A percentile compares a stretch with the other conserved stretches of the same genome.
Conservation (phyloP, 306 rosid genomes). For the Mimosa pudica region DNA sequence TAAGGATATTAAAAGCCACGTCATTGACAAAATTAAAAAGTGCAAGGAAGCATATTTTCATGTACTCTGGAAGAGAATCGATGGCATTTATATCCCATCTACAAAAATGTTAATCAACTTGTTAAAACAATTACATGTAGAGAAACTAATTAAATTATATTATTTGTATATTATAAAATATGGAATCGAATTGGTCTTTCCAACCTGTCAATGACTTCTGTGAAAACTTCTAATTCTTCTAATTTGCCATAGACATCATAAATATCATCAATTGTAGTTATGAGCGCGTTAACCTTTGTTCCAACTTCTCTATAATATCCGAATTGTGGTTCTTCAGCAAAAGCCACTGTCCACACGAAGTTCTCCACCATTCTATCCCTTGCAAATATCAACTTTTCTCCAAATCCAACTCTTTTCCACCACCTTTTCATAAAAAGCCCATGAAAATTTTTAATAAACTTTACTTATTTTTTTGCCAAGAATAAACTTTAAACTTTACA, state of each 20-base stretch:
- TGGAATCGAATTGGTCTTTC: neutral
- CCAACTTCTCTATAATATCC: neutral
- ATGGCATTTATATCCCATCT: neutral
- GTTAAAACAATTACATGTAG: neutral
- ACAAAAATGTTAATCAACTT: too few relatives aligned
- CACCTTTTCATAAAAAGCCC: neutral
- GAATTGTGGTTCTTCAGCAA: neutral
- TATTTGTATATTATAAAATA: too few relatives aligned
- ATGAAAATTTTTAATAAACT: neutral
- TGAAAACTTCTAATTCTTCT: neutral
- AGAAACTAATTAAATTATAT: neutral
- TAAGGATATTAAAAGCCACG: neutral
- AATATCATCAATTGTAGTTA: neutral
- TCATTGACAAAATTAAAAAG: neutral
- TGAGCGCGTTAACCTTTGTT: neutral
- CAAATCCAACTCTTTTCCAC: neutral
- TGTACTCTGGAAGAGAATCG: neutral
- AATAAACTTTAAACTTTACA: too few relatives aligned
- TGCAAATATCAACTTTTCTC: neutral
- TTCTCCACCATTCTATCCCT: neutral
- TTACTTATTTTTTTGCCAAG: too few relatives aligned
- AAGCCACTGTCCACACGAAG: neutral
- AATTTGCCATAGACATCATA: neutral
- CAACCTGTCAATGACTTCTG: neutral
- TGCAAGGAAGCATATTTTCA: slow-evolving; percentile 1